These are phyloP conservation scores for Rhizopogon vulgaris DNA, from an alignment of 768 basidiomycete genomes.

Conservation along the genomic window DNA sequence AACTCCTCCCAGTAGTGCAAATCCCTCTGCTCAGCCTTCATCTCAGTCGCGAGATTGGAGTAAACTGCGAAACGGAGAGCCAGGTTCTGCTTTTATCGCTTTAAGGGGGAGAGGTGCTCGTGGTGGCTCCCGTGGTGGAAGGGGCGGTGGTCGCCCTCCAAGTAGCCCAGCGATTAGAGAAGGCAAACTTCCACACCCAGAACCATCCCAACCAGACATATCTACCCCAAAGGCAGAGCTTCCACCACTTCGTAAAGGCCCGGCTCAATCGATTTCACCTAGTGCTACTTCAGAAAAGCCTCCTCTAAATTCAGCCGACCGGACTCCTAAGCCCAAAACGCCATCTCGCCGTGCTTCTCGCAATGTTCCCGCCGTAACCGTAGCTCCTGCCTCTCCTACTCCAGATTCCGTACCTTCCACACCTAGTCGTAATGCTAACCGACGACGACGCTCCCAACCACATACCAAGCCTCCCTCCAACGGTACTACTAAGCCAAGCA, in stretches of 20 bases:
- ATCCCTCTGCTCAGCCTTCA: slow-evolving; percentile 20
- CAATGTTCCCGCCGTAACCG: slow-evolving; percentile 13
- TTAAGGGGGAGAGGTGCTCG: slow-evolving; percentile 33
- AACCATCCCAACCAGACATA: slow-evolving; percentile 16
- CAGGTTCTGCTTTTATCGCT: slow-evolving; percentile 43
- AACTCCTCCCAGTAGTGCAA: slow-evolving; percentile 20
- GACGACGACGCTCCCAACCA: slow-evolving; percentile 42
- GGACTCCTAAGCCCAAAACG: slow-evolving; percentile 16
- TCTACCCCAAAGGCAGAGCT: slow-evolving; percentile 8
- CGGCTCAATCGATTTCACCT: slow-evolving; percentile 11
- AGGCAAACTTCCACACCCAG: slow-evolving; percentile 11
- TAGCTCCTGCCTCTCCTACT: slow-evolving; percentile 16
- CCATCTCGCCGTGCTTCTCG: slow-evolving; percentile 18
- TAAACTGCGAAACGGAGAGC: slow-evolving; percentile 33
- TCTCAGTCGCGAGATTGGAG: slow-evolving; percentile 39
- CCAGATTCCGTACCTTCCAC: slow-evolving; percentile 20
- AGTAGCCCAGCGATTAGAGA: slow-evolving; percentile 16
- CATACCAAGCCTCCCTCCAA: slow-evolving; percentile 25
- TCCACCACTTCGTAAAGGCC: slow-evolving; percentile 12
- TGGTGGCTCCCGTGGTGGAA: slow-evolving; percentile 18
- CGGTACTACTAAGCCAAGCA: slow-evolving; percentile 11
- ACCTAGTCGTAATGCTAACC: slow-evolving; percentile 38
- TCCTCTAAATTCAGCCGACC: slow-evolving; percentile 15
- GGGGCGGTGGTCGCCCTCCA: slow-evolving; percentile 24
- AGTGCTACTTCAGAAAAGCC: slow-evolving; percentile 18